Evolutionary conservation across 2,329 filamentous ascomycete species (phyloP).

Genomic region (Aspergillus neoniger): DNA sequence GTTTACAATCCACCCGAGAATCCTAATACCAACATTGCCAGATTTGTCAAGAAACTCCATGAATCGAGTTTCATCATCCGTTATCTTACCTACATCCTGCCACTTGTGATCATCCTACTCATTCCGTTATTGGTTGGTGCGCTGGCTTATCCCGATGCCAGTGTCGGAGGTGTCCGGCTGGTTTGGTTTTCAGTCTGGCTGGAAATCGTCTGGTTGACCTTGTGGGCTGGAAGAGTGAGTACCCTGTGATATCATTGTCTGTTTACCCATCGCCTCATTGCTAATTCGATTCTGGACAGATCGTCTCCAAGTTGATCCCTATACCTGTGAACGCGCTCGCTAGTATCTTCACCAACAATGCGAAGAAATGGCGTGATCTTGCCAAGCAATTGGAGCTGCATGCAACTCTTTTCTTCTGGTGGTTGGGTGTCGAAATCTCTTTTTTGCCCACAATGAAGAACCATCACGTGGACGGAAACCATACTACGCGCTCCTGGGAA

Average conservation of each 20-base stretch:
- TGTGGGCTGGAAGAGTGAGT: constrained; percentile 72
- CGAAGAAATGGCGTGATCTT: constrained; percentile 91
- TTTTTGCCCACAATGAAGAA: constrained; percentile 80
- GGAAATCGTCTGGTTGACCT: constrained; percentile 85
- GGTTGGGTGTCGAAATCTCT: constrained; percentile 80
- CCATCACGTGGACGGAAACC: constrained; percentile 59
- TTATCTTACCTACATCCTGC: constrained; percentile 71
- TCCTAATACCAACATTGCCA: constrained; percentile 62
- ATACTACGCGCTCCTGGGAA: constrained; percentile 67
- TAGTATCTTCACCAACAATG: constrained; percentile 78
- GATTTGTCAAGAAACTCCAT: constrained; percentile 66
- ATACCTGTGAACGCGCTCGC: constrained; percentile 64
- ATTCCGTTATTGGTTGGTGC: constrained; percentile 69
- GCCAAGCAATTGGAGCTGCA: constrained; percentile 83
- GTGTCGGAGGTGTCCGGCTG: constrained; percentile 72
- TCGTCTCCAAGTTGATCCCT: constrained; percentile 66
- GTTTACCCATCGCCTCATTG: background rate
- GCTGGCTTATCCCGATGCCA: constrained; percentile 59
- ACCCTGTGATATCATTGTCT: background rate
- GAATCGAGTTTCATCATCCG: constrained; percentile 66
- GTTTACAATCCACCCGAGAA: constrained; percentile 66
- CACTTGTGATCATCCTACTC: constrained; percentile 64
- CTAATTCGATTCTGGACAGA: constrained; percentile 34
- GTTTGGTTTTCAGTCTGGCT: constrained; percentile 96
- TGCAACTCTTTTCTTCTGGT: constrained; percentile 87